Evolutionary conservation across 2,329 filamentous ascomycete species (phyloP).

Genomic region (Pseudogymnoascus sp.): DNA sequence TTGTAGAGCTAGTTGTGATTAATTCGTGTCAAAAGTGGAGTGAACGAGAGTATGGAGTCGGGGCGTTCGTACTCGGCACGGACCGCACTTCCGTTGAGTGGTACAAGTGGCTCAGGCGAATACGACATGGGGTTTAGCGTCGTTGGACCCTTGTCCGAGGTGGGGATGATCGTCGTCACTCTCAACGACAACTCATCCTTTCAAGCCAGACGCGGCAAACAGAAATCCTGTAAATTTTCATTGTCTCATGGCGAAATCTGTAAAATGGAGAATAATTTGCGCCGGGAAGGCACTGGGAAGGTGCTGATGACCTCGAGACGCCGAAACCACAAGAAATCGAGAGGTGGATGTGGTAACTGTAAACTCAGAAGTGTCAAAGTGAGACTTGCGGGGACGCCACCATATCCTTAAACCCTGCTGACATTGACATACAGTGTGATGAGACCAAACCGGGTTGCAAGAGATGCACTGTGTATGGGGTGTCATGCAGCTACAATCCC

Average conservation of each 20-base stretch:
- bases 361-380: conserved; percentile 48
- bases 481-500: conserved; percentile 41
- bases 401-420: conserved; percentile 9
- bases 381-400: conserved; percentile 21
- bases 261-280: not conserved
- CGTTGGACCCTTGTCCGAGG: too few species aligned
- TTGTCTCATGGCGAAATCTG: not conserved
- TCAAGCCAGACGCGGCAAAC: not conserved
- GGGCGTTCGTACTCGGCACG: not conserved
- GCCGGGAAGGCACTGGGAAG: not conserved
- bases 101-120: not conserved
- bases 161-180: not conserved
- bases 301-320: conserved; percentile 10
- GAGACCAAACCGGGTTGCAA: conserved; percentile 42
- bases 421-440: conserved; percentile 39
- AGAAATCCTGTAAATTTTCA: not conserved
- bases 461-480: conserved; percentile 40
- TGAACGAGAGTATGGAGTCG: not conserved
- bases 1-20: not conserved
- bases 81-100: not conserved
- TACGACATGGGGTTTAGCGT: not conserved
- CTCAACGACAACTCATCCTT: not conserved
- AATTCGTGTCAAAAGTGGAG: not conserved
- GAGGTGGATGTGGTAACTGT: conserved; percentile 48
- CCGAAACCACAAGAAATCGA: conserved; percentile 44